Base-by-base conservation (phyloP, 2,329 filamentous ascomycete genomes). In the Fusarium agapanthi region DNA sequence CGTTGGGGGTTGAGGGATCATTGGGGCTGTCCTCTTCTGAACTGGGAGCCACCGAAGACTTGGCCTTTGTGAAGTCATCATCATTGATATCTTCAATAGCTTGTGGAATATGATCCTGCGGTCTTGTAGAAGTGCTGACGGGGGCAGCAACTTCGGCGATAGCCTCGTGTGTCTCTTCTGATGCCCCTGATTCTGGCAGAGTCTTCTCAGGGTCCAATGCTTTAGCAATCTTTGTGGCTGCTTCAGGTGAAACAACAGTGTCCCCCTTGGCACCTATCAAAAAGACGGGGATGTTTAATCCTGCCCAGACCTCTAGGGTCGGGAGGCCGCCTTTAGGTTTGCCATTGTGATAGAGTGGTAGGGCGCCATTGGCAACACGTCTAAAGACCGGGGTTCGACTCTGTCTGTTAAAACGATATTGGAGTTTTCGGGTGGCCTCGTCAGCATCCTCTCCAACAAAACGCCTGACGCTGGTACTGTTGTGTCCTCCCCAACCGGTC, bases 361-460 rank as follows among this genome's bases (percentile, higher is more conserved):
- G 84, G 56, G 87, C 86, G 1, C 95, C 94, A 80, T 87, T 90
- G 2, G 91, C 91, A 90, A 97, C 95, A 43, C 94, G 90, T 73
- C 93, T 89, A 88, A 93, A 97, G 0, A 96, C 93, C 0, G 92
- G 87, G 0, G 95, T 96, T 72, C 88, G 90, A 71, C 94, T 97
- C 79, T 97, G 94, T 66, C 88, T 87, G 79, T 98, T 98, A 83
- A 91, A 95, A 7, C 88, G 88, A 63, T 92, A 81, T 79, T 95
- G 93, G 40, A 94, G 84, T 62, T 86, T 85, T 76, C 89, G 90
- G 3, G 91, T 88, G 74, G 93, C 89, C 7, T 86, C 80, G 45
- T 94, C 91, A 3, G 92, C 90, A 40, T 87, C 86, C 3, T 85
- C 80, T 8, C 93, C 93, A 14, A 93, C 91, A 79, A 97, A 95